Base-by-base conservation (phyloP, 2,329 filamentous ascomycete species). In the Elsinoe batatas region DNA sequence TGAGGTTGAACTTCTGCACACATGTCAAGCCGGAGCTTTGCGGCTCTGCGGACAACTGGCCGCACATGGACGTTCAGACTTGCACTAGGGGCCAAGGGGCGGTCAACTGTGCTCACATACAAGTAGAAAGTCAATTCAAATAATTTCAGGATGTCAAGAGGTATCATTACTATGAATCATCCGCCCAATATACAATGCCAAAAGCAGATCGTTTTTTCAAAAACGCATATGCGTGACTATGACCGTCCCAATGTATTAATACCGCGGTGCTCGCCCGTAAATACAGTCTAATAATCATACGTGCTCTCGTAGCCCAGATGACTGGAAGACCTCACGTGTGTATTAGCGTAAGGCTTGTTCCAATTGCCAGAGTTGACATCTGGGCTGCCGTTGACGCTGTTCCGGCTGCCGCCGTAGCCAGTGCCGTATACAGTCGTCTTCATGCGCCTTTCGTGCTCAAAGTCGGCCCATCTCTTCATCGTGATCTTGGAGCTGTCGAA, bases 401-500 rank as follows among this genome's bases (percentile, higher is more conserved):
- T 51, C 12, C 47, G 32, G 32, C 47, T 33, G 20, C 53, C 53
- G 2, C 32, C 32, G 20, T 47, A 37, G 20, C 38, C 22, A 17
- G 22, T 33, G 20, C 15, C 32, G 40, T 46, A 55, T 17, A 55
- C 53, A 32, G 53, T 46, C 18, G 38, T 18, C 56, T 47, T 57
- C 54, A 67, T 46, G 26, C 68, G 54, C 35, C 67, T 58, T 54
- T 69, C 84, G 70, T 79, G 81, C 76, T 98, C 93, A 68, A 97
- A 98, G 72, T 98, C 93, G 60, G 85, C 87, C 93, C 93, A 98
- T 64, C 93, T 78, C 79, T 95, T 96, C 93, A 98, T 98, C 36
- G 91, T 96, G 69, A 98, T 98, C 81, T 96, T 95, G 72, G 86
- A 94, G 71, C 87, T 94, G 72, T 98, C 94, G 65, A 98, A 98